phyloP scores from a whole-genome alignment of 441 rosid species.

The Gossypium trilobum region DNA sequence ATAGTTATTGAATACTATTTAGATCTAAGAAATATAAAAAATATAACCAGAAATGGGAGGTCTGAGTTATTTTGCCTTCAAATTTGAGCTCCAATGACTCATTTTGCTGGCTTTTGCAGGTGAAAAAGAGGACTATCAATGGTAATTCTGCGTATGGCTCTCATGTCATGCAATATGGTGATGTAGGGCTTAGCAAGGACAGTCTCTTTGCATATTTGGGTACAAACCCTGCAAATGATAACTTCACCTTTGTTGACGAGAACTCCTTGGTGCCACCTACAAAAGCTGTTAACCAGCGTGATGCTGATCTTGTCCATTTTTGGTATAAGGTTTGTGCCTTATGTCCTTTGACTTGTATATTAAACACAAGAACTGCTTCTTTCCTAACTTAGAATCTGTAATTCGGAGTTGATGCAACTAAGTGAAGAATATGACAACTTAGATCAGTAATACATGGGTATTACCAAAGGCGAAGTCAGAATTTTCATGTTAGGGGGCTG shows the following conservation, averaged over 20 bases:
- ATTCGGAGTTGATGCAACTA: neutral
- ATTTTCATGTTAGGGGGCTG: too few species aligned
- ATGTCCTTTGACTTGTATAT: neutral
- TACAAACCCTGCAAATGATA: slow-evolving; percentile 81
- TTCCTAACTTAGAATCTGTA: neutral
- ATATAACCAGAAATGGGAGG: neutral
- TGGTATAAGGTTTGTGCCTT: slow-evolving; percentile 66
- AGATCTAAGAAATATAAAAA: neutral
- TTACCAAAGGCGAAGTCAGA: too few species aligned
- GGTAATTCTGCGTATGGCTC: slow-evolving; percentile 53
- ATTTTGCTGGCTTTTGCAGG: slow-evolving; percentile 36
- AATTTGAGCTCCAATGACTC: neutral
- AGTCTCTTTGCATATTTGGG: slow-evolving; percentile 62
- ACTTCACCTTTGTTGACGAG: slow-evolving; percentile 50
- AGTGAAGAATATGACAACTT: too few species aligned
- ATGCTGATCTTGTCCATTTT: slow-evolving; percentile 84
- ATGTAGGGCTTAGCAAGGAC: slow-evolving; percentile 42
- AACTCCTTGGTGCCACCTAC: slow-evolving; percentile 47
- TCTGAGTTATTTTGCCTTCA: neutral
- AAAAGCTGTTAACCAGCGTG: slow-evolving; percentile 77
- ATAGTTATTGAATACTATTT: neutral
- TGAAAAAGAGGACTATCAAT: slow-evolving; percentile 60
- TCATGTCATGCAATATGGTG: slow-evolving; percentile 93
- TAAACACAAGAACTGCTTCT: neutral
- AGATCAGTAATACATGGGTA: too few species aligned